A percentile compares a stretch with the other conserved stretches of the same genome.
These are phyloP conservation scores for Rosa chinensis DNA, from an alignment of 306 rosid species.

Conservation along the genomic window DNA sequence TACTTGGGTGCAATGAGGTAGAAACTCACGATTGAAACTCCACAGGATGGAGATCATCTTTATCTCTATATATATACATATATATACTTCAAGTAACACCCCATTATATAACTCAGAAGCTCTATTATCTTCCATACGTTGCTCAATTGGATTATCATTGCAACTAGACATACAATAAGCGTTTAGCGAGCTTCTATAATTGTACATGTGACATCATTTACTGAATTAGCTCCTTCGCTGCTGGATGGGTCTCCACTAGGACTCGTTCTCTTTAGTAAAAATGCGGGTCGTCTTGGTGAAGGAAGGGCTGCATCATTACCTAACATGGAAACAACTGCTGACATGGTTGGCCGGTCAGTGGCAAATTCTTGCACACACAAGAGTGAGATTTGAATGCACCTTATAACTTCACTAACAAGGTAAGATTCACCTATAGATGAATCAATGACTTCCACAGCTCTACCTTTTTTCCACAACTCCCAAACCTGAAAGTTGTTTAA, in stretches of 20 bases:
- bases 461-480: constrained; percentile 5
- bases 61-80: too few species aligned
- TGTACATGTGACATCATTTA: constrained; percentile 4
- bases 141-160: too few species aligned
- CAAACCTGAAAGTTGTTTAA: background rate
- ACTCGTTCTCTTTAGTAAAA: constrained; percentile 35
- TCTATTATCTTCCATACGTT: too few species aligned
- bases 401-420: constrained; percentile 28
- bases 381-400: constrained; percentile 66
- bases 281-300: constrained; percentile 61
- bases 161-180: background rate
- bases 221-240: constrained; percentile 27
- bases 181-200: background rate
- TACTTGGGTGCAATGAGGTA: too few species aligned
- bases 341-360: constrained; percentile 63
- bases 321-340: constrained; percentile 58
- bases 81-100: too few species aligned
- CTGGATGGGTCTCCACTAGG: background rate
- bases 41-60: too few species aligned
- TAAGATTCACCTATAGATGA: constrained; percentile 23
- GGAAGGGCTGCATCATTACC: constrained; percentile 50
- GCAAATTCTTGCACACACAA: constrained; percentile 65
- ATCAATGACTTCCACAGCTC: constrained; percentile 42
- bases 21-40: too few species aligned
- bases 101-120: too few species aligned